Evolutionary conservation across 2,329 filamentous ascomycete species (phyloP).

Genomic region (Zarea fungicola): DNA sequence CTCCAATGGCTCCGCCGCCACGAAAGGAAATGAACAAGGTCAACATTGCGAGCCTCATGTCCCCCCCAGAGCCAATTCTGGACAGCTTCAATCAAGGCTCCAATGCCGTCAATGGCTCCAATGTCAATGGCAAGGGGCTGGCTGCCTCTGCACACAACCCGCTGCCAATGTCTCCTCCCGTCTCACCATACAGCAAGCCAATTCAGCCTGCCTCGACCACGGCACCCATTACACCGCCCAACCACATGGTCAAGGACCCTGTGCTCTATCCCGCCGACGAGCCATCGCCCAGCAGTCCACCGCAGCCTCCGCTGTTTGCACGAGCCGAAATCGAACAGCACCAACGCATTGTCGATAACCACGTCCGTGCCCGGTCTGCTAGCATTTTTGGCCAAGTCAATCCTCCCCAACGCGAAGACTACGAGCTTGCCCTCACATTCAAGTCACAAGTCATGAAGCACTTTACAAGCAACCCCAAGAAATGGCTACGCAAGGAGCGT

Average conservation of each 20-base stretch:
- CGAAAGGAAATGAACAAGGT: constrained; percentile 34
- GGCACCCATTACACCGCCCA: constrained; percentile 24
- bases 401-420: constrained; percentile 49
- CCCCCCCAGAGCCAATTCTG: constrained; percentile 52
- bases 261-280: constrained; percentile 53
- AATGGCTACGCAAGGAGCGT: constrained; percentile 48
- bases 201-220: constrained; percentile 28
- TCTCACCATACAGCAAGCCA: constrained; percentile 44
- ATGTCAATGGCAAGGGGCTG: constrained; percentile 22
- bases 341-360: constrained; percentile 45
- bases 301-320: constrained; percentile 47
- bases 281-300: constrained; percentile 30
- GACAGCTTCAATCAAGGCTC: constrained; percentile 44
- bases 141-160: constrained; percentile 29
- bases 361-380: constrained; percentile 40
- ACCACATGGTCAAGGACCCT: constrained; percentile 42
- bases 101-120: constrained; percentile 10
- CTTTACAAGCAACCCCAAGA: constrained; percentile 37
- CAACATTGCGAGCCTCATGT: constrained; percentile 54
- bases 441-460: constrained; percentile 46
- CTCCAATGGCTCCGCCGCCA: constrained; percentile 23
- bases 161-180: constrained; percentile 51
- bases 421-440: constrained; percentile 49
- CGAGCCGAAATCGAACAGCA: constrained; percentile 35
- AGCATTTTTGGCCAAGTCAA: constrained; percentile 37